Base-by-base conservation (phyloP, 228 moss, liverwort and hornwort species). In the Sphagnum fallax region DNA sequence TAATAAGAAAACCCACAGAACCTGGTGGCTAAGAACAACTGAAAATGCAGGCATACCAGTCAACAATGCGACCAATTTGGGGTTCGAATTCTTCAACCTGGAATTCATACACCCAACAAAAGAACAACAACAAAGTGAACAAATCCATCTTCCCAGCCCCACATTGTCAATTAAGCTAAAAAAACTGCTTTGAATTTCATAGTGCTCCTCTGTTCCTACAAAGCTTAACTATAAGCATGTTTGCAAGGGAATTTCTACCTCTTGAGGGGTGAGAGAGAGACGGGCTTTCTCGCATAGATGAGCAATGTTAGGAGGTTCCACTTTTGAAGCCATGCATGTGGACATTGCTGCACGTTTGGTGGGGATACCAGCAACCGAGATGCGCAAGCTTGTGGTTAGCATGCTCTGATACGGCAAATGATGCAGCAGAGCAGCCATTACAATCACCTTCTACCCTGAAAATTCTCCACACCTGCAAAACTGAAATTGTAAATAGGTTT, bases 271-370 rank as follows among this genome's bases (percentile, higher is more conserved):
- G 57, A 93, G 90, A 6, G 78, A 69, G 48, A 98, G 80, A n/a
- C 93, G 89, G 67, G 93, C 89, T 75, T 98, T 98, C 77, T 94
- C 90, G 63, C 91, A 92, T n/a, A 98, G 82, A 62, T 89, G 70
- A 4, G 72, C 72, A 70, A 93, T 65, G 71, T 98, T 90, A 0
- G 91, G 89, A 0, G 86, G 87, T 50, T 92, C 91, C 61, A 90
- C 87, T 71, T 80, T 78, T 59, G 84, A 78, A 61, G 78, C 75
- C 59, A 80, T 16, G 66, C 85, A 85, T 2, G 67, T 77, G 49
- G 67, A 74, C 47, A 67, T 61, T 0, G 60, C 69, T 67, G 74
- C 76, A 52, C 69, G 78, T 15, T 76, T 78, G 59, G 67, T 72
- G 6, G 70, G 70, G 52, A 75, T 67, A 70, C 67, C 78, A 49